Conservation (phyloP, 2,329 filamentous ascomycete species). For the Penicillium sp. region DNA sequence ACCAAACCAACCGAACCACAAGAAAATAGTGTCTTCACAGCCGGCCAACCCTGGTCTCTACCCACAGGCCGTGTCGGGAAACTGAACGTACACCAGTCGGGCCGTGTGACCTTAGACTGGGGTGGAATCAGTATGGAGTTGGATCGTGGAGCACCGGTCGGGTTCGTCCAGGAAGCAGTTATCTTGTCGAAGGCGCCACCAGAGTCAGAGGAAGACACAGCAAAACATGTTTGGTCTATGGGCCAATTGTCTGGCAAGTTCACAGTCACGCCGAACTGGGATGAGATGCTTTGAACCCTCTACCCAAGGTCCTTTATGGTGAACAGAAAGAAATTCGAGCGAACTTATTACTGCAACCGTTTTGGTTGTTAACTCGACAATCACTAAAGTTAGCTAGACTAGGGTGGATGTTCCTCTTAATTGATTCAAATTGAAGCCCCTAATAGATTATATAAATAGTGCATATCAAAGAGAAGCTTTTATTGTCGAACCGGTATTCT, state of each 20-base stretch:
- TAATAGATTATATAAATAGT: neutral
- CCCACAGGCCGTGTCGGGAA: slow-evolving; percentile 59
- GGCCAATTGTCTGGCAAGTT: slow-evolving; percentile 65
- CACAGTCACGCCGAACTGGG: slow-evolving; percentile 62
- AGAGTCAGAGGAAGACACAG: slow-evolving; percentile 24
- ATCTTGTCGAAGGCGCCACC: slow-evolving; percentile 29
- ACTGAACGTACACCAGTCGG: slow-evolving; percentile 60
- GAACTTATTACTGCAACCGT: neutral
- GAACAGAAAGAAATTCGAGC: neutral
- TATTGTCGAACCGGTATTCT: too few relatives aligned
- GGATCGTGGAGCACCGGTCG: slow-evolving; percentile 54
- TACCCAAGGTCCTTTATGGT: neutral
- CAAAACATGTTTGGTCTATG: slow-evolving; percentile 53
- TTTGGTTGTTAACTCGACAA: neutral
- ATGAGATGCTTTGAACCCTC: slow-evolving; percentile 43
- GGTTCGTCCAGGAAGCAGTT: slow-evolving; percentile 61
- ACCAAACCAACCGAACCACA: slow-evolving; percentile 17
- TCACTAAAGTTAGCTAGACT: neutral
- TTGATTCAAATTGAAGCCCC: neutral
- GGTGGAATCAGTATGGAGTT: slow-evolving; percentile 60
- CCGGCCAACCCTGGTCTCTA: slow-evolving; percentile 43
- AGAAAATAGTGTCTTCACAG: slow-evolving; percentile 37
- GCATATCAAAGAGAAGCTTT: neutral
- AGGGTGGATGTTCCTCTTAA: neutral
- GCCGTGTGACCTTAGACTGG: slow-evolving; percentile 62